A percentile compares a stretch with the other conserved stretches of the same genome.
Conservation (phyloP, 2,329 filamentous ascomycete genomes). For the Hymenoscyphus albidus region DNA sequence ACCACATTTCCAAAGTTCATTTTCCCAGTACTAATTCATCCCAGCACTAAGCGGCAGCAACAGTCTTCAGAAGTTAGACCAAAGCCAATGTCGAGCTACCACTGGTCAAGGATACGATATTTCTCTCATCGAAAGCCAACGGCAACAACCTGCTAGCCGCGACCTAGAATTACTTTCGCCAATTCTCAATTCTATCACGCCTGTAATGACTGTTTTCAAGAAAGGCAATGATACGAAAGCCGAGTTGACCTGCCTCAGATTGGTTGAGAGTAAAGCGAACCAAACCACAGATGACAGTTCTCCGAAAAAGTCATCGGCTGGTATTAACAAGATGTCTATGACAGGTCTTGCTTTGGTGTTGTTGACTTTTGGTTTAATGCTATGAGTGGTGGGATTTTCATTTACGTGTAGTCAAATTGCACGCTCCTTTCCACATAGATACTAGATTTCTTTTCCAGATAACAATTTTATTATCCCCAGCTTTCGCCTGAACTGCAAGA, state of each 20-base stretch:
- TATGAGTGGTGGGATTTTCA: not conserved
- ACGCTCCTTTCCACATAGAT: no score
- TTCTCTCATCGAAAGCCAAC: not conserved
- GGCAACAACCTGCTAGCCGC: not conserved
- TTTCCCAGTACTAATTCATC: not conserved
- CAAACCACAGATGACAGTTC: not conserved
- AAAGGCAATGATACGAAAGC: slow-evolving; percentile 6
- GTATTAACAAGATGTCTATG: not conserved
- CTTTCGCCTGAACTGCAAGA: no score
- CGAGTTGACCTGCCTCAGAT: slow-evolving; percentile 3
- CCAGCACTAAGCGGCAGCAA: not conserved
- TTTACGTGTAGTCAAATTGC: not conserved
- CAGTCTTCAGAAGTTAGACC: not conserved
- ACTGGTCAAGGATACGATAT: slow-evolving; percentile 2
- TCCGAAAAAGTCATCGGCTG: not conserved
- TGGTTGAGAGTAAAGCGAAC: slow-evolving; percentile 3
- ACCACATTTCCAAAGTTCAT: not conserved
- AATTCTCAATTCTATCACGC: slow-evolving; percentile 2
- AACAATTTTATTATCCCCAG: no score
- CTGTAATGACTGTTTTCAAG: slow-evolving; percentile 1
- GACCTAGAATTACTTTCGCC: not conserved
- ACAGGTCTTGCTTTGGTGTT: not conserved
- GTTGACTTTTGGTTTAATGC: not conserved
- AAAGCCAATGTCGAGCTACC: slow-evolving; percentile 5
- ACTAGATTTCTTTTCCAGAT: no score